phyloP scores from a whole-genome alignment of 768 basidiomycete genomes.

The Phlegmacium glaucopus region DNA sequence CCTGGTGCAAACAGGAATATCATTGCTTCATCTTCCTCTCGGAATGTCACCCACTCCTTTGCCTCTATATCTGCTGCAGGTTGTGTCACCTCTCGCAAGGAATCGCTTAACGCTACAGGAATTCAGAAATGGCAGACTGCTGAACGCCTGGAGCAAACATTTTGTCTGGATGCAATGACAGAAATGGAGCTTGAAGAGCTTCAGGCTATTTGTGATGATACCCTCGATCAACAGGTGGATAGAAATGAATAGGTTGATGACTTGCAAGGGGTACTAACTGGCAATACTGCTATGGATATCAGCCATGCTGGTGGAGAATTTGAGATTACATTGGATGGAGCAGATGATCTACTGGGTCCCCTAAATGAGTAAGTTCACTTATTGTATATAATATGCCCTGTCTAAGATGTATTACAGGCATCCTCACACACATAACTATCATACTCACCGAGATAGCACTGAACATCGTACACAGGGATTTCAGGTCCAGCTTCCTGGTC shows the following conservation, averaged over 20 bases:
- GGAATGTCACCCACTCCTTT: not conserved
- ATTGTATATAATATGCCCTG: not conserved
- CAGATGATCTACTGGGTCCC: not conserved
- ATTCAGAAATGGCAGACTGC: not conserved
- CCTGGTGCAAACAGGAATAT: not conserved
- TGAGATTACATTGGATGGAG: not conserved
- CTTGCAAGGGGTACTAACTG: not conserved
- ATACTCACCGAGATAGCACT: not conserved
- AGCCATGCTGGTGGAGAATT: not conserved
- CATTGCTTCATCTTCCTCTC: not conserved
- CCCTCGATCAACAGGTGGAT: not conserved
- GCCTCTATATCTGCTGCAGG: not conserved
- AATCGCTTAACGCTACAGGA: not conserved
- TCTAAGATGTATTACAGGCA: not conserved
- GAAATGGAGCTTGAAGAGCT: not conserved
- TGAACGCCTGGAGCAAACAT: not conserved
- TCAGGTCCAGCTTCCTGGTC: not conserved
- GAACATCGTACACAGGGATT: not conserved
- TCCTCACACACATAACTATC: not conserved
- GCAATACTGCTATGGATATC: not conserved
- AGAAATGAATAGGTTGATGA: not conserved
- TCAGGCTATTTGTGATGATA: not conserved
- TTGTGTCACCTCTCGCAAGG: not conserved
- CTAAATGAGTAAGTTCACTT: not conserved
- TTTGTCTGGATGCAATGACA: not conserved